Evolutionary conservation across 2,329 filamentous ascomycete species (phyloP), one percentile per base, ranked within the genome.

Genomic region (Calonectria henricotiae): DNA sequence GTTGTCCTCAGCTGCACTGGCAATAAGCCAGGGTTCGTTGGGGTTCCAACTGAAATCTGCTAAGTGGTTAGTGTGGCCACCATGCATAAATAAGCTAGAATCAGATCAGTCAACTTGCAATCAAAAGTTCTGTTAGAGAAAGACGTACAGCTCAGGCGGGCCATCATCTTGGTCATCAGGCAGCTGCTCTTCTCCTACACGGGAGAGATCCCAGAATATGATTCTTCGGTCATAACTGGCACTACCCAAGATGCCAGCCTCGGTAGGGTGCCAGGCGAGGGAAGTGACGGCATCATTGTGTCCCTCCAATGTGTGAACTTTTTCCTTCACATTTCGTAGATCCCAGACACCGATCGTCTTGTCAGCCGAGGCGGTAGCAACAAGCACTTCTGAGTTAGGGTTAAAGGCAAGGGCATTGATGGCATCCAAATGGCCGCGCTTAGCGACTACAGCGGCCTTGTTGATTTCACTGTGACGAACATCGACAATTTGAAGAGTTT

Each of bases 11-110:
- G 96, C 96, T 17, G 96, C 95, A 71, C 94, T 97, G 82, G 95
- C 95, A 75, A 99, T 93, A 66, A 98, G 90, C 97, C 97, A 99
- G 5, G 96, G 95, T 78, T 98, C 95, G 80, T 97, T 98, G 76
- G 91, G 90, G 83, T 99, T 99, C 96, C 96, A 99, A 84, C 93
- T 96, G 80, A 99, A 99, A 83, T 99, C 97, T 41, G 94, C 95
- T 71, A 99, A 90, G 75, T 97, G 93, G 84, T 98, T 98, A 12
- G 96, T 99, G 85, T 99, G 97, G 37, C 96, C 96, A 71, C 96
- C 96, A 79, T 99, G 96, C 95, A 99, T 98, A 84, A 99, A 99
- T 1, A 99, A 86, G 55, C 93, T 95, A 69, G 6, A 46, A 64
- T 39, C 6, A 20, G 5, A 44, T 70, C 55, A 74, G 74, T 80